Evolutionary conservation across 1,284 basidiomycete species (phyloP), one percentile per base, ranked within the genome.

Genomic region (Volvariella volvacea): DNA sequence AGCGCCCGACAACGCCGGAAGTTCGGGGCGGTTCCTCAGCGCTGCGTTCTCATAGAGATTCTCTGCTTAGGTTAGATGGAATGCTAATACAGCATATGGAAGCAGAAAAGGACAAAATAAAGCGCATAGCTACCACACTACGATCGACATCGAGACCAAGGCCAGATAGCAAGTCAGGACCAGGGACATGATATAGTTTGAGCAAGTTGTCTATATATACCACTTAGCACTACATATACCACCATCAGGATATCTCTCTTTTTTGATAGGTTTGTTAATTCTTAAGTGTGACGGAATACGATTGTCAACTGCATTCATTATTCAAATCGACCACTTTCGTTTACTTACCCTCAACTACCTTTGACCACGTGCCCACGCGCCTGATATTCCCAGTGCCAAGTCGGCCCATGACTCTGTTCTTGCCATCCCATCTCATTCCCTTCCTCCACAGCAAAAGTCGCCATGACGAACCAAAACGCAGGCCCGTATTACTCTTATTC

Each of bases 41-140:
- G 15, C 67, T 70, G 54, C 63, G 61, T 38, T 65, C 59, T 25
- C 62, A 78, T 48, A 28, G 25, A 12, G 80, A 80, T 61, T 78
- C 78, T 25, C 58, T 80, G 52, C 68, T 63, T 61, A 73, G 70
- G 59, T 63, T 88, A 51, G 84, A 88, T 57, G 86, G 83, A 52
- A 74, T 88, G 75, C 64, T 88, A 43, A 62, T 78, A 44, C 76
- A 81, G 60, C 85, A 88, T 59, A 82, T 88, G 67, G 80, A 83
- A 62, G 71, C 77, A 43, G 76, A 88, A 64, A 80, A 78, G 65
- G 80, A 85, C 55, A 79, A 74, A 33, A 71, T 88, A 55, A 80
- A 73, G 65, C 69, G 77, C 61, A 87, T 88, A 56, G 78, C 86
- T 44, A 71, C 66, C 21, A 64, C 58, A 15, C 47, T 65, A 41